Evolutionary conservation across 768 basidiomycete genomes (phyloP), one percentile per base, ranked within the genome.

Genomic region (Leucosporidium creatinivorum): DNA sequence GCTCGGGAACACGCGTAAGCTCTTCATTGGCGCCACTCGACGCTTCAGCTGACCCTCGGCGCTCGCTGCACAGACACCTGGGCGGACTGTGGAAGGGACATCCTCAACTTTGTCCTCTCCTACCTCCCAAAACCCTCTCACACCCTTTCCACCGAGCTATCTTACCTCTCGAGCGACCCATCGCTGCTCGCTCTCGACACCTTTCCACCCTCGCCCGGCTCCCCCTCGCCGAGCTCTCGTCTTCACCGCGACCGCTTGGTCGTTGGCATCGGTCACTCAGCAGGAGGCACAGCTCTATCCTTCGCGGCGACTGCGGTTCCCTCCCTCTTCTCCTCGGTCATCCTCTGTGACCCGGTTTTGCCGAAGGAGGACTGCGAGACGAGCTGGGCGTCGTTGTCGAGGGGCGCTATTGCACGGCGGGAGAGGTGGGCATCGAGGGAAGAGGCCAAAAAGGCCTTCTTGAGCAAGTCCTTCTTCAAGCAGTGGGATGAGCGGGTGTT

Each of bases 341-440:
- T 89, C 51, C 82, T 93, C 28, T 77, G 92, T 31, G 93, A 96
- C 76, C 90, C 93, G 0, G 84, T 93, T 75, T 84, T 89, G 48
- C 61, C 69, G 1, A 76, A 73, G 44, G 76, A 80, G 15, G 60
- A 28, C 23, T 25, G 6, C 33, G 23, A 1, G 12, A 36, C 33
- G 5, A 23, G 26, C 44, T 51, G 52, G 36, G 12, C 19, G 21
- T 23, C 7, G 58, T 64, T 74, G 25, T 69, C 81, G 1, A 48
- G 72, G 2, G 82, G 81, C 10, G 85, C 89, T 3, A 77, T 91
- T 25, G 69, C 75, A 18, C 81, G 91, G 33, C 83, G 87, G 48
- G 81, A 82, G 13, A 77, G 77, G 6, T 93, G 91, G 91, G 59
- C 79, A 2, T 85, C 85, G 15, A 87, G 89, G 52, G 83, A 85